A percentile compares a stretch with the other conserved stretches of the same genome.
Evolutionary conservation across 139 green algal species (phyloP).

Genomic region (Tetradesmus lagerheimii): DNA sequence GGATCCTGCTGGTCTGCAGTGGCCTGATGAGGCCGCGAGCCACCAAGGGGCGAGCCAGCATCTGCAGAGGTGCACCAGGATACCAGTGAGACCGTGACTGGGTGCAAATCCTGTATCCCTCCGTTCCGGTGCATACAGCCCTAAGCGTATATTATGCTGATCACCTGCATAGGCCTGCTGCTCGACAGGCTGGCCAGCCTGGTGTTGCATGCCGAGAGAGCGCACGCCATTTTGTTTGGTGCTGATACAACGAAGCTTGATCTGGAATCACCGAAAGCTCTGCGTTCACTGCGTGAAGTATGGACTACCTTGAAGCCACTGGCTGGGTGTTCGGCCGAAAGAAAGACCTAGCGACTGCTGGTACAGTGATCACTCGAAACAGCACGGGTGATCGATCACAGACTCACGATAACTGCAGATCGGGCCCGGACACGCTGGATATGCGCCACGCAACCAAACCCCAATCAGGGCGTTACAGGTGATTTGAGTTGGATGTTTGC

Average conservation of each 20-base stretch:
- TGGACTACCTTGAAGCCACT: not conserved
- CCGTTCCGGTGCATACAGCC: not conserved
- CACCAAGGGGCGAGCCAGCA: not conserved
- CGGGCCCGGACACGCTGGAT: not conserved
- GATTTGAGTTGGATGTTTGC: slow-evolving; percentile 5
- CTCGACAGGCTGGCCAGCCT: not conserved
- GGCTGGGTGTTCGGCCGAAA: not conserved
- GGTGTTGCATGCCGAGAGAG: slow-evolving; percentile 2
- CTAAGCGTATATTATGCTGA: not conserved
- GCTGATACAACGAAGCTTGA: not conserved
- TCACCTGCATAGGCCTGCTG: not conserved
- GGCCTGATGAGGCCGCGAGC: not conserved
- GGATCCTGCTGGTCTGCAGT: not conserved
- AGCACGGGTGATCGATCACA: not conserved
- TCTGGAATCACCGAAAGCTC: not conserved
- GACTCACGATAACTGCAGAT: not conserved
- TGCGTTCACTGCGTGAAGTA: not conserved
- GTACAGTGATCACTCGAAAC: not conserved
- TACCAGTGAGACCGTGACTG: slow-evolving; percentile 6
- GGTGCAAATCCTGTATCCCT: not conserved
- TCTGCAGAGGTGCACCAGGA: not conserved
- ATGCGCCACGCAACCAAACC: not conserved
- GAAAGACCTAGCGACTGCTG: slow-evolving; percentile 1
- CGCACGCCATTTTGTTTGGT: not conserved
- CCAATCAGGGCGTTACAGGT: not conserved